Percentiles rank a stretch among this genome's conserved stretches.
Evolutionary conservation across 2,329 filamentous ascomycete genomes (phyloP).

Genomic region (Biscogniauxia mediterranea): DNA sequence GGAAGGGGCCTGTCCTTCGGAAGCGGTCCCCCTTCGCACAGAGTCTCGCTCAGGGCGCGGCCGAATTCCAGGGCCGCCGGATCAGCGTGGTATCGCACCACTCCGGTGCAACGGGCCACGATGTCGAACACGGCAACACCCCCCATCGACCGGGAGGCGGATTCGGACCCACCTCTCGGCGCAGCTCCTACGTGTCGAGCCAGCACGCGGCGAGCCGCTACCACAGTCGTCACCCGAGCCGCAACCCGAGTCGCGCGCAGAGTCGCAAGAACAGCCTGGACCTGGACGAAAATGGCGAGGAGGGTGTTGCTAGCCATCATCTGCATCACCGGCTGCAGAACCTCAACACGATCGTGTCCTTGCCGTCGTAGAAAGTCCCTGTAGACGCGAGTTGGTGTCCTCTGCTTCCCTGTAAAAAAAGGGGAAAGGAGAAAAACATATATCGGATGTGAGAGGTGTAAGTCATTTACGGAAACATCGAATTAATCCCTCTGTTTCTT

Average conservation of each 20-base stretch:
- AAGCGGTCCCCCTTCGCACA: slow-evolving; percentile 56
- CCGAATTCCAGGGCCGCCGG: slow-evolving; percentile 18
- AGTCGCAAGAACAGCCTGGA: slow-evolving; percentile 26
- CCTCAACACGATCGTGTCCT: slow-evolving; percentile 22
- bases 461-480: too few relatives aligned
- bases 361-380: slow-evolving; percentile 9
- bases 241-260: slow-evolving; percentile 17
- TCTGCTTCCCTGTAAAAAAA: background rate
- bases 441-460: too few relatives aligned
- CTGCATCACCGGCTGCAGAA: slow-evolving; percentile 21
- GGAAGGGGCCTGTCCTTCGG: slow-evolving; percentile 53
- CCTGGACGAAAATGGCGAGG: slow-evolving; percentile 11
- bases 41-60: slow-evolving; percentile 47
- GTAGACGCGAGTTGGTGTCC: background rate
- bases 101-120: slow-evolving; percentile 13
- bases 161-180: slow-evolving; percentile 20
- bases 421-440: background rate
- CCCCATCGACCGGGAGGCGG: slow-evolving; percentile 19
- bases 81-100: slow-evolving; percentile 14
- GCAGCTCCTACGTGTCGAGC: slow-evolving; percentile 27
- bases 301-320: slow-evolving; percentile 13
- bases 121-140: slow-evolving; percentile 9
- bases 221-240: slow-evolving; percentile 20
- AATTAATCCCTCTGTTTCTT: too few relatives aligned
- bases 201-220: slow-evolving; percentile 26